Base-by-base conservation (phyloP, 306 rosid species). In the Lotus japonicus region DNA sequence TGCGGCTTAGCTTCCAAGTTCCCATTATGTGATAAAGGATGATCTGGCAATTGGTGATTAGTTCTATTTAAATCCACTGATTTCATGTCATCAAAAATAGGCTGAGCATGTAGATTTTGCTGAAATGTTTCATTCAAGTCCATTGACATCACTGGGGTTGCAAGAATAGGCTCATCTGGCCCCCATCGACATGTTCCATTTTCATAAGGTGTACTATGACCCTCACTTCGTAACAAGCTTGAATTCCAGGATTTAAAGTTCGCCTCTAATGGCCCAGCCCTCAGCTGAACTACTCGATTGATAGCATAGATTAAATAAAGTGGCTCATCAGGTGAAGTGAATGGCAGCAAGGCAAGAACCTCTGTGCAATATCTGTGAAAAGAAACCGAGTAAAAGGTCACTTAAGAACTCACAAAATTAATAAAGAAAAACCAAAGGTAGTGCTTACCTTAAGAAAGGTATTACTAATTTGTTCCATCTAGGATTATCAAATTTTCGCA, bases 271-370 rank as follows among this genome's bases (percentile, higher is more conserved):
- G 84, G 83, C 56, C 99, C 99, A 23, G 84, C 90, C 83, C 94
- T 84, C 14, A 94, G 86, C 87, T 94, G 99, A 77, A 94, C 87
- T 54, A 94, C 80, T 76, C 99, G 84, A 75, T 94, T 94, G 69
- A 94, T 94, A 48, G 96, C 66, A 76, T 83, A 86, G 75, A 94
- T 84, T 84, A 94, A 83, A 78, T 94, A 94, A 52, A 94, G 91
- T 44, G 99, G 99, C 63, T 94, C 99, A 44, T 94, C 99, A 7
- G 96, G 89, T 51, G 68, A 58, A 43, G 87, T 84, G 73, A 94
- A 94, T 21, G 99, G 99, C 44, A 94, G 82, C 82, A 88, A 81
- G 26, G 90, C 96, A 74, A 94, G 95, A 54, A 94, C 86, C 82
- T 94, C 99, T 1, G 97, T 73, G 84, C 99, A 94, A 79, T 94